Percentiles rank a stretch among this genome's conserved stretches.
phyloP scores from a whole-genome alignment of 2,329 filamentous ascomycete species.

The Botrytis tulipae region DNA sequence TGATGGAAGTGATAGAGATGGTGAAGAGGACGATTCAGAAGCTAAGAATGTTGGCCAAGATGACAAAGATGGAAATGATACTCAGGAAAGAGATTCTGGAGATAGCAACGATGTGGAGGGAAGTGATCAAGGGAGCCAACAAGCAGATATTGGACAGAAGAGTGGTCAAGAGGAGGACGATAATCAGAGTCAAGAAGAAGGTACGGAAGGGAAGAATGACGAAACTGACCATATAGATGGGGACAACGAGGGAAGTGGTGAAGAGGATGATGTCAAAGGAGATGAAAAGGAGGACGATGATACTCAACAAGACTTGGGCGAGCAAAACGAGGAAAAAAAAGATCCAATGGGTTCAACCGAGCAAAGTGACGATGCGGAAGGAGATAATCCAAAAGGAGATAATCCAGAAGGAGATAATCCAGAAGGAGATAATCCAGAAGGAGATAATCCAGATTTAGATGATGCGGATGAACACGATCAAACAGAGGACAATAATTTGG shows the following conservation, averaged over 20 bases:
- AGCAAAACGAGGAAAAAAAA: too few species aligned
- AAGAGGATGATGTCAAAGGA: too few species aligned
- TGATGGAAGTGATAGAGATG: too few species aligned
- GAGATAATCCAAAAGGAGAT: background rate
- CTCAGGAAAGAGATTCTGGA: background rate
- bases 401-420: background rate
- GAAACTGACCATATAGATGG: background rate
- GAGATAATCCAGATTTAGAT: too few species aligned
- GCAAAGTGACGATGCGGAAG: too few species aligned
- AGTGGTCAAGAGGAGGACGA: background rate
- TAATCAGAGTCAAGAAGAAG: background rate
- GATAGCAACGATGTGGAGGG: background rate
- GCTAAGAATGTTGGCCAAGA: too few species aligned
- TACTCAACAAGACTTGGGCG: too few species aligned
- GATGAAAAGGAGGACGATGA: too few species aligned
- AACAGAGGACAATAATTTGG: background rate
- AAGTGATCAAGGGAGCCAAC: background rate
- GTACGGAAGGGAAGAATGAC: background rate
- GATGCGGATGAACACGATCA: background rate
- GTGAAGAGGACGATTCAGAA: too few species aligned
- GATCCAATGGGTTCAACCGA: too few species aligned
- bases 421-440: too few species aligned
- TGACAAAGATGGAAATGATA: background rate
- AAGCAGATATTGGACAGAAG: too few species aligned
- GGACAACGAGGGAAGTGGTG: background rate